phyloP scores from a whole-genome alignment of 202 grass and related monocot species.

The Sporobolus alterniflorus region DNA sequence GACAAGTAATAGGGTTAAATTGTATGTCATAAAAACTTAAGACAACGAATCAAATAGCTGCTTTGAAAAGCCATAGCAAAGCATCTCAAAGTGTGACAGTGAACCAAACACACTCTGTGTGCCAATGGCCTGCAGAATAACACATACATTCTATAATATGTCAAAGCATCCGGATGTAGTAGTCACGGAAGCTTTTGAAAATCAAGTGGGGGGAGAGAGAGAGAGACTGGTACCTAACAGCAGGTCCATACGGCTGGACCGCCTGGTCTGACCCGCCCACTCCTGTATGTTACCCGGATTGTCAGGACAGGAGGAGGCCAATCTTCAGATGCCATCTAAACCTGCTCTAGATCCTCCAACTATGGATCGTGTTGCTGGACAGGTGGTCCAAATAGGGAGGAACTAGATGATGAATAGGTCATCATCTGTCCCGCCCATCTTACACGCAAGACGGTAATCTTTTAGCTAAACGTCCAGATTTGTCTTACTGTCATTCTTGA shows the following conservation, averaged over 20 bases:
- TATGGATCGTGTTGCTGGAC: too few relatives aligned
- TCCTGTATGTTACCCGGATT: slow-evolving; percentile 3
- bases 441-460: too few relatives aligned
- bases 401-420: too few relatives aligned
- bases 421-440: too few relatives aligned
- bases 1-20: background rate
- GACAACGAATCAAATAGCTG: background rate
- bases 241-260: background rate
- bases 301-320: background rate
- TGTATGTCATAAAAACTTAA: background rate
- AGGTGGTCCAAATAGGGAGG: too few relatives aligned
- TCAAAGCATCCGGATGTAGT: background rate
- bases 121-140: background rate
- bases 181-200: background rate
- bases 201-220: background rate
- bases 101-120: background rate
- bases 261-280: slow-evolving; percentile 19
- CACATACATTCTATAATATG: background rate
- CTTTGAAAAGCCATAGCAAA: background rate
- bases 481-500: too few relatives aligned
- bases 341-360: too few relatives aligned
- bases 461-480: too few relatives aligned
- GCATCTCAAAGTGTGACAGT: background rate
- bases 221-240: slow-evolving; percentile 15
- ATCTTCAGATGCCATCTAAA: background rate